Percentiles rank a stretch among this genome's conserved stretches.
Conservation (phyloP, 176 grass and related monocot species). For the Lolium multiflorum region DNA sequence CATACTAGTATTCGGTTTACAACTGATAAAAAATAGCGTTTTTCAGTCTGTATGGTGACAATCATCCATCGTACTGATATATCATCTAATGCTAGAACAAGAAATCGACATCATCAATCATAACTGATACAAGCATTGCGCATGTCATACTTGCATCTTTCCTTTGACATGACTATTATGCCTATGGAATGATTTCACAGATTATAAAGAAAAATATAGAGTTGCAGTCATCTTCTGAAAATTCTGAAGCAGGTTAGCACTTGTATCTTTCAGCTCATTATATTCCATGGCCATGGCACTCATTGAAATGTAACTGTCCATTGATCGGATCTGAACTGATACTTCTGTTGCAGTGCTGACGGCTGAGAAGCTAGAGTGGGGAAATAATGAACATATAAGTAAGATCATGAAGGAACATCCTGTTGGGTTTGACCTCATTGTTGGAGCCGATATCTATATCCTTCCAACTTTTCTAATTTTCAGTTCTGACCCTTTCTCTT, state of each 20-base stretch:
- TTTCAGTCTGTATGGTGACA: background rate
- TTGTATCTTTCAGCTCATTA: conserved; percentile 14
- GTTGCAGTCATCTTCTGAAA: conserved; percentile 56
- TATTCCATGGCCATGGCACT: background rate
- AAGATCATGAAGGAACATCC: conserved; percentile 72
- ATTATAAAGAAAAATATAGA: conserved; percentile 93
- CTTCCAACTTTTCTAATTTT: conserved; percentile 45
- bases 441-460: conserved; percentile 99
- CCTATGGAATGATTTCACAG: conserved; percentile 52
- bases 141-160: conserved; percentile 27
- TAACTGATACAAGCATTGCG: conserved; percentile 25
- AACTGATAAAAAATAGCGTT: background rate
- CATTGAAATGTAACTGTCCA: conserved; percentile 23
- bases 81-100: conserved; percentile 25
- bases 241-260: conserved; percentile 51
- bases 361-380: conserved; percentile 94
- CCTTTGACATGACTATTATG: background rate
- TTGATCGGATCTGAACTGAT: conserved; percentile 28
- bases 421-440: conserved; percentile 85
- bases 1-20: conserved; percentile 13
- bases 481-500: conserved; percentile 7
- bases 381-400: conserved; percentile 68
- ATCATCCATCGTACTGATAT: conserved; percentile 10
- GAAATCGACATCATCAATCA: conserved; percentile 30
- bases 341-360: conserved; percentile 67